A percentile compares a stretch with the other conserved stretches of the same genome.
Conservation (phyloP, 1,139 yeast species). For the Candida pseudoviswanathii region DNA sequence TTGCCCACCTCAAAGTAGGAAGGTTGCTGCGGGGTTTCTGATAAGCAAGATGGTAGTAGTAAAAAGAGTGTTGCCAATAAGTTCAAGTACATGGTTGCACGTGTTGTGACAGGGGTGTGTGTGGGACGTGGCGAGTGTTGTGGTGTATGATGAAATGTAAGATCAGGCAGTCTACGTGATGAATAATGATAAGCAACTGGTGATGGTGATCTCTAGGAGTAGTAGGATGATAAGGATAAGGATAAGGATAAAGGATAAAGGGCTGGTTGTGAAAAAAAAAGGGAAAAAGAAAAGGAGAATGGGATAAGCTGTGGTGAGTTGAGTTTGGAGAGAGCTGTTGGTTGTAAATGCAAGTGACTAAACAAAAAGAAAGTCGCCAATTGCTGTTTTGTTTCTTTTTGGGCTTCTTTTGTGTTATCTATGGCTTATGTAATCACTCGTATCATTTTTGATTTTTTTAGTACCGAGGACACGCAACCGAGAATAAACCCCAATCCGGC, state of each 20-base stretch:
- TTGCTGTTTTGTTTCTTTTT: slow-evolving; percentile 2
- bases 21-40: neutral
- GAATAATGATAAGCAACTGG: too few relatives aligned
- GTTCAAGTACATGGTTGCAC: slow-evolving; percentile 3
- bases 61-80: slow-evolving; percentile 3
- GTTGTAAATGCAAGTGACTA: slow-evolving; percentile 1
- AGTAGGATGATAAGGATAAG: neutral
- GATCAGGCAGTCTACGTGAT: too few relatives aligned
- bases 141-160: too few relatives aligned
- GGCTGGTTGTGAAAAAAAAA: neutral
- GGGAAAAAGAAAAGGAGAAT: neutral
- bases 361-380: neutral
- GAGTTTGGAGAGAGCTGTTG: neutral
- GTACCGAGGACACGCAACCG: neutral
- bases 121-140: too few relatives aligned
- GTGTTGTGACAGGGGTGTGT: slow-evolving; percentile 1
- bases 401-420: neutral
- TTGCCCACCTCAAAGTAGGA: slow-evolving; percentile 13
- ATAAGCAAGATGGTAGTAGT: slow-evolving; percentile 1
- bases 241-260: neutral
- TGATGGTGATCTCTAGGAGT: too few relatives aligned
- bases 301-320: neutral
- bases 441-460: neutral
- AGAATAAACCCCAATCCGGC: neutral
- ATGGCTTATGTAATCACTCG: neutral